Evolutionary conservation across 2,329 filamentous ascomycete species (phyloP).

Genomic region (Xylariales sp.): DNA sequence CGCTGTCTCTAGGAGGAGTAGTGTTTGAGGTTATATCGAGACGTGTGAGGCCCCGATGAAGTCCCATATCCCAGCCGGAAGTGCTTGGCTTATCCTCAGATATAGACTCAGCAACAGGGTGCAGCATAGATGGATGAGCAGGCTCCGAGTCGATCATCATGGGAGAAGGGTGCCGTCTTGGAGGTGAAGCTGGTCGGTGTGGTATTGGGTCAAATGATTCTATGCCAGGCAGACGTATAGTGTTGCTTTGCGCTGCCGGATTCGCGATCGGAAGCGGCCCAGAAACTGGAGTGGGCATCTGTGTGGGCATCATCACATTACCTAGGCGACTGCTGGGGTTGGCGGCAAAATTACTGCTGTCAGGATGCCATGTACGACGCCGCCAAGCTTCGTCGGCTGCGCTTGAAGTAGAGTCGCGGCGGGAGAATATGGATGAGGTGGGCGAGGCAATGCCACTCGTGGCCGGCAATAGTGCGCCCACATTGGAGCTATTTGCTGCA

Average conservation of each 20-base stretch:
- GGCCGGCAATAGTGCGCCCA: conserved; percentile 50
- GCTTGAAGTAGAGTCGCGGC: conserved; percentile 61
- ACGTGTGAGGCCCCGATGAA: conserved; percentile 62
- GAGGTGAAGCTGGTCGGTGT: conserved; percentile 57
- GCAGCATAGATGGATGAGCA: conserved; percentile 29
- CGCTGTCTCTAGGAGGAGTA: conserved; percentile 46
- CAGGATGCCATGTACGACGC: conserved; percentile 86
- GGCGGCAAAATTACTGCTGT: conserved; percentile 60
- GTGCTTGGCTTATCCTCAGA: conserved; percentile 45
- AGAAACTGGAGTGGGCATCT: conserved; percentile 47
- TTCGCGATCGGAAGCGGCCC: conserved; percentile 44
- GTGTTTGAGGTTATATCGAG: conserved; percentile 55
- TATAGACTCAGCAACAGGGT: conserved; percentile 24
- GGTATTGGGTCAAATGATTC: conserved; percentile 83
- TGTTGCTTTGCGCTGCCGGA: conserved; percentile 45
- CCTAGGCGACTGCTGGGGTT: conserved; percentile 68
- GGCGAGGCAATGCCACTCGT: conserved; percentile 62
- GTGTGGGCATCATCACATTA: conserved; percentile 68
- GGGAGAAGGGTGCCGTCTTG: conserved; percentile 63
- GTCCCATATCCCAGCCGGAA: conserved; percentile 60
- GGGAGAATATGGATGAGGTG: conserved; percentile 57
- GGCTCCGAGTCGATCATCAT: conserved; percentile 67
- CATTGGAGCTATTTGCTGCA: conserved; percentile 50
- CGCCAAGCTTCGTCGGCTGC: conserved; percentile 72
- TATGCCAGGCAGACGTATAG: conserved; percentile 77